phyloP scores from a whole-genome alignment of 257 asterid genomes.

The Fraxinus americana region DNA sequence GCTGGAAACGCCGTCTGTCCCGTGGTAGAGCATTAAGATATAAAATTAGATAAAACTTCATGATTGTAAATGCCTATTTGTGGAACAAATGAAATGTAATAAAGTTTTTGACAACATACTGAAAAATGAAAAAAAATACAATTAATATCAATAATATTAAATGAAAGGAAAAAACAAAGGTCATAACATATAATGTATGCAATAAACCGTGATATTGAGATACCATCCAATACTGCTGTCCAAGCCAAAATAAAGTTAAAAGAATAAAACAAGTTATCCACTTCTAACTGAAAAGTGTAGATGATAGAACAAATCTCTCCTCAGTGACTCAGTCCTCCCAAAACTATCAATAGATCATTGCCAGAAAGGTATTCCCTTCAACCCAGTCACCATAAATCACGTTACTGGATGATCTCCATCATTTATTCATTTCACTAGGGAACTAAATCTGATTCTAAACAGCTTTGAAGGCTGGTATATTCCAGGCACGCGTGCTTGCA shows the following conservation, averaged over 20 bases:
- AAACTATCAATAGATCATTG: background rate
- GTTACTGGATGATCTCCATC: background rate
- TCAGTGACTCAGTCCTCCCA: background rate
- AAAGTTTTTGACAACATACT: background rate
- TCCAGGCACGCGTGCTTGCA: background rate
- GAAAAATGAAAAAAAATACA: background rate
- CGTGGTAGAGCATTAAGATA: constrained; percentile 23
- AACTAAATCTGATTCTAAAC: background rate
- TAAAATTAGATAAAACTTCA: constrained; percentile 24
- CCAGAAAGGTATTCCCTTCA: background rate
- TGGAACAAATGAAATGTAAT: background rate
- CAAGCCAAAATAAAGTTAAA: background rate
- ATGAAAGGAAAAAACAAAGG: background rate
- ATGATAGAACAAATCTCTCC: background rate
- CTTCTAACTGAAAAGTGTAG: background rate
- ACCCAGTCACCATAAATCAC: background rate
- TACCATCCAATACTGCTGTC: background rate
- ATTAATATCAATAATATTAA: background rate
- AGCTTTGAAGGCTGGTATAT: background rate
- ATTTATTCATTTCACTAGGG: constrained; percentile 2
- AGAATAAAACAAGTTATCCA: background rate
- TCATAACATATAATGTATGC: background rate
- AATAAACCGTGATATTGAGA: background rate
- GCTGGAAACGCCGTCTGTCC: constrained; percentile 85
- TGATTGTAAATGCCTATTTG: constrained; percentile 2